Evolutionary conservation across 1,139 yeast species (phyloP), one percentile per base, ranked within the genome.

Genomic region (Hyphopichia fennica): DNA sequence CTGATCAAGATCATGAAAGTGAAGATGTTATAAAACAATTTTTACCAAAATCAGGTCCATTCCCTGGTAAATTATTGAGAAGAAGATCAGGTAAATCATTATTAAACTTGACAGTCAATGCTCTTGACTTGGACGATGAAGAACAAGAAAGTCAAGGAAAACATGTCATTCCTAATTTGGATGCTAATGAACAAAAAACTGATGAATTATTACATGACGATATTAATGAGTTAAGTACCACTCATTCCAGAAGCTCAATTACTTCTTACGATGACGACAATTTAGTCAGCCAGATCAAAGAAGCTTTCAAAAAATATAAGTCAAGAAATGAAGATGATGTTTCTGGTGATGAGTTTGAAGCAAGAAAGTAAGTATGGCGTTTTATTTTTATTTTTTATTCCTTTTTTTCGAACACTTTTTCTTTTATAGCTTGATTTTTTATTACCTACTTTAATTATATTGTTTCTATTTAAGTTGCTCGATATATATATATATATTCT

Each of bases 51-150:
- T 61, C 73, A 31, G 77, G 77, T 13, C 84, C 82, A 48, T 76
- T 71, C 75, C 84, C 78, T 18, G 81, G 76, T 36, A 73, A 64
- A 46, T 72, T 75, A 63, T 70, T 65, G 53, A 75, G 91, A 61
- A 80, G 91, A 62, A 80, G 81, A 56, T 82, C 89, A 16, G 86
- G 89, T 16, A 84, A 82, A 56, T 83, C 90, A 0, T 65, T 84
- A 44, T 72, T 84, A 50, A 82, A 81, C 49, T 67, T 84, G 54
- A 83, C 91, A 1, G 83, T 85, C 31, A 73, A 82, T 43, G 75
- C 85, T 15, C 68, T 84, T 49, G 90, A 84, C 51, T 65, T 84
- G 54, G 80, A 79, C 43, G 86, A 78, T 34, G 88, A 83, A 34
- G 90, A 84, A 53, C 63, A 53, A 38, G 50, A 47, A 39, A 48